Conservation (phyloP, 768 basidiomycete genomes). For the Termitomyces sp. region DNA sequence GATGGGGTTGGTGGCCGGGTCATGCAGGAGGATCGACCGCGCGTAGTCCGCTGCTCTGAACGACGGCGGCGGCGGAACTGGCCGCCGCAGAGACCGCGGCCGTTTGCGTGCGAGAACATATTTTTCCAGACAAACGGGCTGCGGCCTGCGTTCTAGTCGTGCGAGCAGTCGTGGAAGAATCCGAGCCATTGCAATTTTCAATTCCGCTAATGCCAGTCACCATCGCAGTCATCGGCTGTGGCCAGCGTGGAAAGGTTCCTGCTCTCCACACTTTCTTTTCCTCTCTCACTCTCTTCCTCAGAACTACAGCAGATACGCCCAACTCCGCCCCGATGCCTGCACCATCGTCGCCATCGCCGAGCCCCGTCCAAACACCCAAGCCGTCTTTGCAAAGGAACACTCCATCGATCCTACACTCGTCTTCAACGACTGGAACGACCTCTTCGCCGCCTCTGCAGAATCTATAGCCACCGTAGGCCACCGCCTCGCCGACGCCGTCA, state of each 20-base stretch:
- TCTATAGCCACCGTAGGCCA: conserved; percentile 59
- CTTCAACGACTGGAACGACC: conserved; percentile 69
- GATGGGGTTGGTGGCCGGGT: conserved; percentile 44
- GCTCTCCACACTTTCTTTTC: neutral
- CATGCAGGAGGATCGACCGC: conserved; percentile 60
- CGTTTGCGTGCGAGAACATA: conserved; percentile 17
- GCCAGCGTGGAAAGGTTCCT: conserved; percentile 71
- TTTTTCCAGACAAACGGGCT: conserved; percentile 18
- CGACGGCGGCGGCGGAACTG: conserved; percentile 32
- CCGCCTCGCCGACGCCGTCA: conserved; percentile 77
- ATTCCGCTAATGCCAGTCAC: conserved; percentile 46
- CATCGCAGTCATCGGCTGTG: conserved; percentile 77
- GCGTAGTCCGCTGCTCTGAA: conserved; percentile 41
- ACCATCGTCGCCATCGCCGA: conserved; percentile 85
- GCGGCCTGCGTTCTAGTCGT: conserved; percentile 25
- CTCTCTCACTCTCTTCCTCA: conserved; percentile 21
- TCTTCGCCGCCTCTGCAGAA: conserved; percentile 64
- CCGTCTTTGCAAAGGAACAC: conserved; percentile 52
- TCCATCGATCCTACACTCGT: conserved; percentile 63
- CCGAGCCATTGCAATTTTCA: conserved; percentile 50
- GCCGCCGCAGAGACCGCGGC: conserved; percentile 31
- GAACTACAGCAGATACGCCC: conserved; percentile 64
- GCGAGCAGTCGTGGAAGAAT: conserved; percentile 63
- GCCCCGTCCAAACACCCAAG: conserved; percentile 64
- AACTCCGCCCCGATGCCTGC: conserved; percentile 55